Percentiles rank a stretch among this genome's conserved stretches.
These are phyloP conservation scores for Calonectria hongkongensis DNA, from an alignment of 2,329 filamentous ascomycete species.

Conservation along the genomic window DNA sequence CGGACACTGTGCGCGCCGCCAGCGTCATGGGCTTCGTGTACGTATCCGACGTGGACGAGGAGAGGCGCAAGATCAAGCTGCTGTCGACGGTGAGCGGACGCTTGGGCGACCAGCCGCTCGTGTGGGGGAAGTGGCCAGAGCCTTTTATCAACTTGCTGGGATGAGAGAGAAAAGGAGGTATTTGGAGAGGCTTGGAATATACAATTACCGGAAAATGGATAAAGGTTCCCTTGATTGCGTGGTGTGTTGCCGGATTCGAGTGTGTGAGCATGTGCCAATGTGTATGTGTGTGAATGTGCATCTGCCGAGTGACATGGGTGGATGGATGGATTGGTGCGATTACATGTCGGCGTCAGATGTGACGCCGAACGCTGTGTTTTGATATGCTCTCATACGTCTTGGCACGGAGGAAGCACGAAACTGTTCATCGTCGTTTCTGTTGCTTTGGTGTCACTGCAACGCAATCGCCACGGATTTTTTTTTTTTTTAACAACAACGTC, in stretches of 20 bases:
- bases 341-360: conserved; percentile 32
- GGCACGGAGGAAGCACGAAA: conserved; percentile 16
- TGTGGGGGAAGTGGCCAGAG: conserved; percentile 92
- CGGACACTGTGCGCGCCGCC: conserved; percentile 84
- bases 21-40: conserved; percentile 95
- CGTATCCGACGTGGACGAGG: conserved; percentile 92
- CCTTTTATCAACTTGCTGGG: conserved; percentile 86
- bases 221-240: conserved; percentile 12
- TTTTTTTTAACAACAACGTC: not conserved
- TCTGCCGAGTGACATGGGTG: conserved; percentile 27
- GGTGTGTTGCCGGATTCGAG: not conserved
- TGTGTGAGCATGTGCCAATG: conserved; percentile 23
- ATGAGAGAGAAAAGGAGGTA: conserved; percentile 44
- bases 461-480: not conserved
- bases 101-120: conserved; percentile 85
- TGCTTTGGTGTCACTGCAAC: conserved; percentile 2
- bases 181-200: not conserved
- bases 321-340: conserved; percentile 24
- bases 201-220: conserved; percentile 12
- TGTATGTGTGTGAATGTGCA: conserved; percentile 23
- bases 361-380: conserved; percentile 23
- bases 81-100: conserved; percentile 89
- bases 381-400: conserved; percentile 20
- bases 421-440: conserved; percentile 1
- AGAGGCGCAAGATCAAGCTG: conserved; percentile 86